Evolutionary conservation across 805 yeast genomes (phyloP), one percentile per base, ranked within the genome.

Genomic region (Metschnikowia sp.): DNA sequence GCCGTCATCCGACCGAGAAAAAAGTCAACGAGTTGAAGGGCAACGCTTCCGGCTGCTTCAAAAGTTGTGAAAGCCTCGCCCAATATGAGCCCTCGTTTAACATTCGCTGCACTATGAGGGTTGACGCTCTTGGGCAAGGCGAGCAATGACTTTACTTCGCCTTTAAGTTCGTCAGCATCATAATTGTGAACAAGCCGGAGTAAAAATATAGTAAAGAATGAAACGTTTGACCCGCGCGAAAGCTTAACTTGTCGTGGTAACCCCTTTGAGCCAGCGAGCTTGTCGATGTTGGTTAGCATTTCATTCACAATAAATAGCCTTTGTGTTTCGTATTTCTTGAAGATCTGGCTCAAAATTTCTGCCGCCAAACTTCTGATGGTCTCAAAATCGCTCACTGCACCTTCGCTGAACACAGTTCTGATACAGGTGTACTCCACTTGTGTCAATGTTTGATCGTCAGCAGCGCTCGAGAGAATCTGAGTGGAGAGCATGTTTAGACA

Each of bases 301-400:
- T 88, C 94, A 44, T 77, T 77, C 8, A 87, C 55, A 5, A 88
- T 72, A 57, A 83, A 84, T 1, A 65, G 63, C 46, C 86, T 66
- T 56, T 88, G 95, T 36, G 74, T 76, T 1, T 68, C 63, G 41
- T 72, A 59, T 15, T 57, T 60, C 32, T 59, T 56, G 57, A 78
- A 82, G 10, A 81, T 65, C 35, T 44, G 61, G 57, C 13, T 68
- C 38, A 33, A 36, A n/a, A 76, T 51, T 10, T 64, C 57, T 31
- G 72, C 57, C 34, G 66, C 55, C 10, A 52, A 58, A 26, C 33
- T 49, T 35, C 64, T 62, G 39, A 76, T 50, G 4, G 59, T 54
- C 12, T 68, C 69, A 4, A 64, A 59, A 7, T 48, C 50, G 2
- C 58, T 32, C 0, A 42, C 33, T 2, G 55, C 55, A 1, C 50